Evolutionary conservation across 257 asterid genomes (phyloP), one percentile per base, ranked within the genome.

Genomic region (Linaria vulgaris): DNA sequence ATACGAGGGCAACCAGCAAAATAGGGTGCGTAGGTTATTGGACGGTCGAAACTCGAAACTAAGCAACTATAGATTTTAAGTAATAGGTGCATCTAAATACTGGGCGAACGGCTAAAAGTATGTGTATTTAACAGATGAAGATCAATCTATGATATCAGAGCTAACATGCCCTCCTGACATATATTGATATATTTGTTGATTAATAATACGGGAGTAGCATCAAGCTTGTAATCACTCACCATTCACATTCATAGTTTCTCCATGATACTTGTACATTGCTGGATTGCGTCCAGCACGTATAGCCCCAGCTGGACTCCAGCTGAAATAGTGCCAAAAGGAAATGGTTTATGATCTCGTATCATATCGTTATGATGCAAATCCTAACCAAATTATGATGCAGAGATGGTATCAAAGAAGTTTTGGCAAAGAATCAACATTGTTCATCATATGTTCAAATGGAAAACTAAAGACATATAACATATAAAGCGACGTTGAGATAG

Each of bases 241-340:
- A 72, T 83, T 90, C 51, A 89, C 94, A 58, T 79, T 81, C 50
- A 83, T 69, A 56, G 76, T 73, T 73, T 85, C 94, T 76, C 95
- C 96, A 47, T 78, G 67, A 69, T 69, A 72, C 77, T 72, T 85
- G 73, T 92, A 92, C 43, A 80, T 74, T 21, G 97, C 95, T 57
- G 96, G 89, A 74, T 88, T 92, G 52, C 85, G 78, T 67, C 97
- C 96, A 31, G 94, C 82, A 67, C 94, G 82, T 72, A 92, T 80
- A 39, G 96, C 98, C 46, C 98, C 98, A 20, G 83, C 91, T 31
- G 97, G 99, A 76, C 82, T 89, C 99, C 99, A 92, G 76, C 99
- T 92, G 91, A 63, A 76, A 78, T 24, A 59, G 31, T 19, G 52
- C n/a, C 13, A 47, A 12, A 12, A 43, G 67, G 23, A 57, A 38